Base-by-base conservation (phyloP, 1,139 yeast genomes). In the Hansenula anomala region DNA sequence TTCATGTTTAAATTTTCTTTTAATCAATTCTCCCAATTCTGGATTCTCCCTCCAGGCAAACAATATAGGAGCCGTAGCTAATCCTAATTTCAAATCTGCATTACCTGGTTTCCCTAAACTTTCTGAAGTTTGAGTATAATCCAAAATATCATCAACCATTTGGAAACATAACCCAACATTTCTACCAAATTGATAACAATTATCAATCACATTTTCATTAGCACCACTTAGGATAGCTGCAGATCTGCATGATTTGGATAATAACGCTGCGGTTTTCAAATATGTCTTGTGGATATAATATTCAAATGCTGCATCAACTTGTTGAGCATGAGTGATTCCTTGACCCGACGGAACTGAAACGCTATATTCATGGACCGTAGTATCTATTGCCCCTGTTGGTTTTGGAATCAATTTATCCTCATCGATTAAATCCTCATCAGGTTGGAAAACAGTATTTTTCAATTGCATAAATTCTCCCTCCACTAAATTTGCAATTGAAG, bases 391-490 rank as follows among this genome's bases (percentile, higher is more conserved):
- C 4, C 86, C 85, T 1, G 87, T 76, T 25, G 82, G 70, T n/a
- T 58, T 55, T 2, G 90, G 89, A 8, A 80, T 64, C 12, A 48
- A 48, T 48, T 80, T 80, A 25, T 69, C 76, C 42, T 72, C 77
- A 44, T 72, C 78, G 42, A 69, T 62, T 23, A 71, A 60, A 34
- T 70, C 67, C 30, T 66, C 58, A 38, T 72, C 58, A 25, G 73
- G 73, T 40, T 69, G 78, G 39, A 81, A 63, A 3, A 89, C 94
- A 1, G 96, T 88, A 62, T 92, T 92, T 54, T 90, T 90, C 66
- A 92, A 75, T 65, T 92, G 98, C 97, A 92, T 90, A 59, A 92
- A 90, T 63, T 92, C 98, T 35, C 98, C 98, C 64, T 94, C 98
- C 1, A 92, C 98, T 45, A 94, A 71, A 59, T 94, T 94, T 20